A percentile compares a stretch with the other conserved stretches of the same genome.
Conservation (phyloP, 208 protist genomes). For the Trypanosoma avium region DNA sequence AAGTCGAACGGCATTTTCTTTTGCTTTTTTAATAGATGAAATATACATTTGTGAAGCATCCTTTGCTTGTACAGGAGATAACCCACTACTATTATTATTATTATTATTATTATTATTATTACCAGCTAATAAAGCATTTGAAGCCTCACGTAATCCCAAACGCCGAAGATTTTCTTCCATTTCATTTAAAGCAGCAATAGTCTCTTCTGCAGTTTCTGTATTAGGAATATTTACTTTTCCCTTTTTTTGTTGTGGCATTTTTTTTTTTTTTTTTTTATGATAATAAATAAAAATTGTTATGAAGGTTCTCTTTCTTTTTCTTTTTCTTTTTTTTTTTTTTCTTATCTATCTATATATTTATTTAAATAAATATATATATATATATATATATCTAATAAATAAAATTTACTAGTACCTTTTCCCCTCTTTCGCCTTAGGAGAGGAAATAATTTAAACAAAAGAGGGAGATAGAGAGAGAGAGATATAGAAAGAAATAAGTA, state of each 20-base stretch:
- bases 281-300: too few relatives aligned
- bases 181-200: slow-evolving; percentile 41
- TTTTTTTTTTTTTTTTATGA: not conserved
- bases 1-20: slow-evolving; percentile 47
- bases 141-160: slow-evolving; percentile 47
- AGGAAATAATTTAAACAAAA: not conserved
- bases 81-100: too few relatives aligned
- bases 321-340: not conserved
- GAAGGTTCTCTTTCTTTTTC: too few relatives aligned
- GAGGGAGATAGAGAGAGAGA: not conserved
- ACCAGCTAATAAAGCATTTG: not conserved
- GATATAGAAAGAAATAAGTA: not conserved
- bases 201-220: slow-evolving; percentile 24
- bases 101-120: not conserved
- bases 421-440: too few relatives aligned
- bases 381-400: too few relatives aligned
- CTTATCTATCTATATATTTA: not conserved
- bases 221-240: slow-evolving; percentile 3
- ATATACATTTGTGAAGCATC: slow-evolving; percentile 53
- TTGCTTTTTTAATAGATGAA: slow-evolving; percentile 44
- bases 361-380: too few relatives aligned
- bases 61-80: not conserved
- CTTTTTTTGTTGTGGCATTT: slow-evolving; percentile 3
- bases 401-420: too few relatives aligned
- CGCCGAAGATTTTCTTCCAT: slow-evolving; percentile 84